Evolutionary conservation across 306 rosid species (phyloP).

Genomic region (Gynostemma pentaphyllum): DNA sequence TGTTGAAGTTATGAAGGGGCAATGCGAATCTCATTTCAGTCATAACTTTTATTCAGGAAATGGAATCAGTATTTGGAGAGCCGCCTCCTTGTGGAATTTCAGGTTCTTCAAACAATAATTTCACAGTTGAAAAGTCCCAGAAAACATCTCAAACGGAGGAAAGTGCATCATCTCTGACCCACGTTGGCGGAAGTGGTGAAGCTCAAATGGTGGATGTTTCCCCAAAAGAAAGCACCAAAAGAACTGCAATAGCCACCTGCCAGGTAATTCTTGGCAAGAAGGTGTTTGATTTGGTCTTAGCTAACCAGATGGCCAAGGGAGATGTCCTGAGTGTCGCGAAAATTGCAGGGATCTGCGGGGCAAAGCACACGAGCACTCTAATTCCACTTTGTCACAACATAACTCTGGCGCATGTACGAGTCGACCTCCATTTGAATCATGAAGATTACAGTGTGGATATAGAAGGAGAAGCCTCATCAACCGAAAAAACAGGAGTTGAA

Average conservation of each 20-base stretch:
- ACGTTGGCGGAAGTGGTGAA: conserved; percentile 55
- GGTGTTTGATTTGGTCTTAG: conserved; percentile 68
- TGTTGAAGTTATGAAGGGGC: background rate
- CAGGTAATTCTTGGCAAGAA: conserved; percentile 80
- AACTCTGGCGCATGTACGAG: conserved; percentile 45
- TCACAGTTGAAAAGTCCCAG: conserved; percentile 19
- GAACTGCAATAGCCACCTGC: conserved; percentile 65
- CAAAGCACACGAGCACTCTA: conserved; percentile 72
- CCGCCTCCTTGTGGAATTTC: conserved; percentile 33
- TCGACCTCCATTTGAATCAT: conserved; percentile 48
- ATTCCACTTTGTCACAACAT: conserved; percentile 85
- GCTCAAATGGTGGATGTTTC: conserved; percentile 96
- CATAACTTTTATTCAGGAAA: conserved; percentile 42
- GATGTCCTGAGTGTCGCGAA: conserved; percentile 81
- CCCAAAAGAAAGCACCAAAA: conserved; percentile 49
- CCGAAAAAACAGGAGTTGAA: conserved; percentile 61
- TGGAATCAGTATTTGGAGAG: conserved; percentile 70
- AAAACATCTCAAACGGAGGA: conserved; percentile 16
- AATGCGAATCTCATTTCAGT: background rate
- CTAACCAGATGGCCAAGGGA: conserved; percentile 62
- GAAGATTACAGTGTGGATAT: conserved; percentile 53
- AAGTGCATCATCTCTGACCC: conserved; percentile 40
- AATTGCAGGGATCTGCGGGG: conserved; percentile 83
- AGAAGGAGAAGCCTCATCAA: conserved; percentile 69
- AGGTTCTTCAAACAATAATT: conserved; percentile 23